Evolutionary conservation across 495 filamentous ascomycete genomes (phyloP).

Genomic region (Neurospora terricola): DNA sequence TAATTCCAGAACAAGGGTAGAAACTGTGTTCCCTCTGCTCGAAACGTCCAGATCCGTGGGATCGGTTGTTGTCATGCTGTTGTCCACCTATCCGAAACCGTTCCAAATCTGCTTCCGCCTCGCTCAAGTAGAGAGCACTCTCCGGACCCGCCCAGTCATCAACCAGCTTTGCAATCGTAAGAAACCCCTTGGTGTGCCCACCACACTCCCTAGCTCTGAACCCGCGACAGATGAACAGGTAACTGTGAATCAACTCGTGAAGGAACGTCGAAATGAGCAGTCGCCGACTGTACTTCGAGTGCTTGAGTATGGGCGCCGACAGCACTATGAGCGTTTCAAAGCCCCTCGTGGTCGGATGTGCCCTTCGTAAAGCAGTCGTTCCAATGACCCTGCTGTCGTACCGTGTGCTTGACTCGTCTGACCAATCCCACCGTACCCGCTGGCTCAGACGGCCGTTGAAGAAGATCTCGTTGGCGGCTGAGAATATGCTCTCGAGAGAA

Average conservation of each 20-base stretch:
- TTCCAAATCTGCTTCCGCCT: slow-evolving; percentile 44
- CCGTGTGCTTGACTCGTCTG: slow-evolving; percentile 18
- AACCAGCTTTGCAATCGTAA: slow-evolving; percentile 38
- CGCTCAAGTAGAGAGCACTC: slow-evolving; percentile 35
- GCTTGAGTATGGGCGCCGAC: slow-evolving; percentile 38
- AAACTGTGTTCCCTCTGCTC: neutral
- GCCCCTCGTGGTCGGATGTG: slow-evolving; percentile 24
- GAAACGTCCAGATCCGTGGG: neutral
- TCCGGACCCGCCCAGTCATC: slow-evolving; percentile 42
- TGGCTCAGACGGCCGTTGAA: slow-evolving; percentile 39
- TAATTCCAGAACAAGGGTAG: slow-evolving; percentile 19
- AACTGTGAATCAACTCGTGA: slow-evolving; percentile 49
- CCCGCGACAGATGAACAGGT: slow-evolving; percentile 45
- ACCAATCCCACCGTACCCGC: slow-evolving; percentile 46
- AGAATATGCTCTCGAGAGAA: slow-evolving; percentile 39
- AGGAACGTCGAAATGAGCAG: slow-evolving; percentile 48
- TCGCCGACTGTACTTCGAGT: slow-evolving; percentile 35
- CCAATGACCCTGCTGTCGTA: slow-evolving; percentile 39
- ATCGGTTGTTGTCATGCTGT: neutral
- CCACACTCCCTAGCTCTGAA: slow-evolving; percentile 37
- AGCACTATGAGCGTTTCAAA: slow-evolving; percentile 48
- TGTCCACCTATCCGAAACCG: slow-evolving; percentile 22
- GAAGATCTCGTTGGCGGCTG: slow-evolving; percentile 43
- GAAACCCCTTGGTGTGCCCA: slow-evolving; percentile 44
- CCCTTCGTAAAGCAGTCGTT: slow-evolving; percentile 40